Evolutionary conservation across 495 filamentous ascomycete genomes (phyloP).

Genomic region (Pyrenula aspistea): DNA sequence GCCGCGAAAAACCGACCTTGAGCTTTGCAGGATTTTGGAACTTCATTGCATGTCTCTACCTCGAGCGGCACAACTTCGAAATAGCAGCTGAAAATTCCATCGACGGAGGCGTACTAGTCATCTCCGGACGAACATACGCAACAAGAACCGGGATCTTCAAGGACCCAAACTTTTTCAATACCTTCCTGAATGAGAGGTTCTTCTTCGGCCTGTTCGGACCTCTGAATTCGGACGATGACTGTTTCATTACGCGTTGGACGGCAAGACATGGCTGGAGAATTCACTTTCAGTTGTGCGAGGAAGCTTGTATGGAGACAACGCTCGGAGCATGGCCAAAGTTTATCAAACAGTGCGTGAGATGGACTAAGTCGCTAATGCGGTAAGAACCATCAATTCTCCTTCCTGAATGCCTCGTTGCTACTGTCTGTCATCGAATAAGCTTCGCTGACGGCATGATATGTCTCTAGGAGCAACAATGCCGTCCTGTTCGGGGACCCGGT

Average conservation of each 20-base stretch:
- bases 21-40: constrained; percentile 30
- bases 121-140: constrained; percentile 40
- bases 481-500: constrained; percentile 40
- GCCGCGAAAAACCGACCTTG: constrained; percentile 16
- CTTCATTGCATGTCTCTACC: constrained; percentile 38
- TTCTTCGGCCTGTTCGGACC: constrained; percentile 25
- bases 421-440: no score
- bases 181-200: constrained; percentile 45
- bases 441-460: no score
- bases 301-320: constrained; percentile 46
- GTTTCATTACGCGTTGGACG: constrained; percentile 54
- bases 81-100: constrained; percentile 37
- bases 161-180: constrained; percentile 28
- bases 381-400: no score
- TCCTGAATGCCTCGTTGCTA: no score
- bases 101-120: constrained; percentile 43
- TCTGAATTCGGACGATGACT: constrained; percentile 57
- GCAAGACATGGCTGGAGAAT: constrained; percentile 44
- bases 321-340: constrained; percentile 45
- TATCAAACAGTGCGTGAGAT: constrained; percentile 45
- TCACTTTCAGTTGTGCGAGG: constrained; percentile 46
- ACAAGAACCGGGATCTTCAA: constrained; percentile 35
- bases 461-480: constrained; percentile 49
- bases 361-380: constrained; percentile 35
- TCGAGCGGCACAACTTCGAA: constrained; percentile 47